Evolutionary conservation across 768 basidiomycete genomes (phyloP).

Genomic region (Cytidiella melzeri): DNA sequence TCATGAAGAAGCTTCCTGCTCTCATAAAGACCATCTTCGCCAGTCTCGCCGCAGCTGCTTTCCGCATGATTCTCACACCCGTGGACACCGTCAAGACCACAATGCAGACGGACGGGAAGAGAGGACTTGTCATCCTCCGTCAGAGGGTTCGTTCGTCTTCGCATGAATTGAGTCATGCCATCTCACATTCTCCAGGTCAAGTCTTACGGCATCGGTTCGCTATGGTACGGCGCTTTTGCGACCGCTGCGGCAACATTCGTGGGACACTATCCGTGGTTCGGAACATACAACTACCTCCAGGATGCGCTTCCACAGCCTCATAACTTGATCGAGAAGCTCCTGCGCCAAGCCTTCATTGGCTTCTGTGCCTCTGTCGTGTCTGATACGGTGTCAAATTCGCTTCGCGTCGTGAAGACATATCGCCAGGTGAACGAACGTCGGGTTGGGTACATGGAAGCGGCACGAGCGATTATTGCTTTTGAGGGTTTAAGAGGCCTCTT

Average conservation of each 20-base stretch:
- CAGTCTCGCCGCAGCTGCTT: conserved; percentile 70
- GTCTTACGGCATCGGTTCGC: conserved; percentile 64
- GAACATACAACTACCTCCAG: conserved; percentile 78
- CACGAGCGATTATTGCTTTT: conserved; percentile 61
- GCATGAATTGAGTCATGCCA: neutral
- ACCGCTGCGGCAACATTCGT: conserved; percentile 93
- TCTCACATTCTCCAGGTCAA: conserved; percentile 44
- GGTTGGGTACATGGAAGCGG: conserved; percentile 76
- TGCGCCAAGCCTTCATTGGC: conserved; percentile 85
- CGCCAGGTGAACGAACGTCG: conserved; percentile 81
- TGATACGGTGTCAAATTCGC: conserved; percentile 81
- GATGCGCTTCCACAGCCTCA: conserved; percentile 51
- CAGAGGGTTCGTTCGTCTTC: conserved; percentile 40
- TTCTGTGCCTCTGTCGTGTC: conserved; percentile 82
- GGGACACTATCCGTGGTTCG: conserved; percentile 89
- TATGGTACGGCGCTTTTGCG: conserved; percentile 91
- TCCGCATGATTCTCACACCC: conserved; percentile 89
- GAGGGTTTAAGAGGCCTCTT: conserved; percentile 82
- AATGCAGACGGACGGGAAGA: conserved; percentile 82
- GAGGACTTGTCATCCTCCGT: conserved; percentile 59
- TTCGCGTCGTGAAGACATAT: conserved; percentile 94
- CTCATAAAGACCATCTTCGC: conserved; percentile 76
- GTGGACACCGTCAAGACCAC: conserved; percentile 96
- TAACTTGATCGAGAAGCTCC: conserved; percentile 50
- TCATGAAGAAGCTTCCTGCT: conserved; percentile 56